Percentiles rank a stretch among this genome's conserved stretches.
These are phyloP conservation scores for Hyphopichia fennica DNA, from an alignment of 1,139 yeast genomes.

Conservation along the genomic window DNA sequence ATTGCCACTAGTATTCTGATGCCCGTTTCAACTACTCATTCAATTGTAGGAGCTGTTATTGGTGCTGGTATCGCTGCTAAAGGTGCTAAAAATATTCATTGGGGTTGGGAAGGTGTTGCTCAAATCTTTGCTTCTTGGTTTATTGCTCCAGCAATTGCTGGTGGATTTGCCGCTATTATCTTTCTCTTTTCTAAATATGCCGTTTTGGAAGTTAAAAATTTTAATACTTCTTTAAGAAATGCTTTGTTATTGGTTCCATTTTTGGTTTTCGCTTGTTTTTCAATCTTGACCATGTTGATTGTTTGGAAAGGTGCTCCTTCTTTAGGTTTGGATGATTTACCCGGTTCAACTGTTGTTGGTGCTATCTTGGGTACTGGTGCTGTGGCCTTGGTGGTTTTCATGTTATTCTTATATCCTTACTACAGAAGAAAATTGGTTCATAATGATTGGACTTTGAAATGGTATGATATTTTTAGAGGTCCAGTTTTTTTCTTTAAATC, in stretches of 20 bases:
- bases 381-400: slow-evolving; percentile 52
- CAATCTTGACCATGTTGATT: slow-evolving; percentile 60
- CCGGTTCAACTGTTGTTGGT: slow-evolving; percentile 51
- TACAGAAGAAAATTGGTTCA: slow-evolving; percentile 59
- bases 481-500: slow-evolving; percentile 58
- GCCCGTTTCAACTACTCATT: slow-evolving; percentile 78
- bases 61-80: slow-evolving; percentile 77
- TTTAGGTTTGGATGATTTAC: slow-evolving; percentile 52
- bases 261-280: slow-evolving; percentile 60
- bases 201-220: slow-evolving; percentile 60
- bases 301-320: slow-evolving; percentile 78
- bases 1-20: slow-evolving; percentile 66
- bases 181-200: slow-evolving; percentile 59
- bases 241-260: slow-evolving; percentile 61
- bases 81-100: slow-evolving; percentile 54
- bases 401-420: slow-evolving; percentile 60
- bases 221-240: slow-evolving; percentile 43
- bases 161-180: slow-evolving; percentile 57
- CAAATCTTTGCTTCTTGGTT: slow-evolving; percentile 81
- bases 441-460: slow-evolving; percentile 67
- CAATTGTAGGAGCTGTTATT: slow-evolving; percentile 74
- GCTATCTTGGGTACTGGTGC: slow-evolving; percentile 65
- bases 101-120: slow-evolving; percentile 79
- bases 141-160: slow-evolving; percentile 76
- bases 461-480: slow-evolving; percentile 58